These are phyloP conservation scores for Hyphopichia burtonii DNA, from an alignment of 1,139 yeast species.

Conservation along the genomic window DNA sequence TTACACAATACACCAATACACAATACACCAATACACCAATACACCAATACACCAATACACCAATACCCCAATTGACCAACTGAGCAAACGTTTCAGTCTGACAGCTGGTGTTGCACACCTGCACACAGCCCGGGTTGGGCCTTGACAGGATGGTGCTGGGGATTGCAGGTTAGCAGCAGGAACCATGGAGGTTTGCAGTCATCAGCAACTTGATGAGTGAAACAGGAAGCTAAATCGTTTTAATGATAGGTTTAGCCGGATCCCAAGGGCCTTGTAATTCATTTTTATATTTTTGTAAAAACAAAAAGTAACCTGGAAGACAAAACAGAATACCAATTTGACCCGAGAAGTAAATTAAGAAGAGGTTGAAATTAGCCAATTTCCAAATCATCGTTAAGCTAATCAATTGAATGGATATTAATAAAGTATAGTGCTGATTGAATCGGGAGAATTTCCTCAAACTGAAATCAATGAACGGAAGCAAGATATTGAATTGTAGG, in stretches of 20 bases:
- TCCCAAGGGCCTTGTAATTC: conserved; percentile 96
- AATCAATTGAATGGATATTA: conserved; percentile 3
- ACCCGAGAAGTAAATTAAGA: conserved; percentile 49
- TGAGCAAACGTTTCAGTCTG: too few species aligned
- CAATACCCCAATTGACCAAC: too few species aligned
- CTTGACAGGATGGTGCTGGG: too few species aligned
- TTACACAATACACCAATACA: too few species aligned
- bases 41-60: too few species aligned
- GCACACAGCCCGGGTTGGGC: too few species aligned
- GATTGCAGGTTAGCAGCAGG: too few species aligned
- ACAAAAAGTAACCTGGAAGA: conserved; percentile 69
- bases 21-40: too few species aligned
- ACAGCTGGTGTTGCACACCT: too few species aligned
- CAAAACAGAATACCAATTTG: conserved; percentile 52
- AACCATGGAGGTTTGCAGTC: too few species aligned
- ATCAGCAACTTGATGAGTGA: too few species aligned
- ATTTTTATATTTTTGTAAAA: conserved; percentile 76
- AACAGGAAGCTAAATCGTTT: conserved; percentile 4
- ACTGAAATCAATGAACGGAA: conserved; percentile 69
- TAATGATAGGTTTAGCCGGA: conserved; percentile 66
- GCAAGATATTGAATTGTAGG: conserved; percentile 66
- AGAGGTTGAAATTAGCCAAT: conserved; percentile 40
- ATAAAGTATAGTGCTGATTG: background rate
- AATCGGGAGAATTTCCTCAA: conserved; percentile 31
- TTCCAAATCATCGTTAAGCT: conserved; percentile 26